Percentiles rank a stretch among this genome's conserved stretches.
These are phyloP conservation scores for Cryptococcus sp. DNA, from an alignment of 1,284 basidiomycete species.

Conservation along the genomic window DNA sequence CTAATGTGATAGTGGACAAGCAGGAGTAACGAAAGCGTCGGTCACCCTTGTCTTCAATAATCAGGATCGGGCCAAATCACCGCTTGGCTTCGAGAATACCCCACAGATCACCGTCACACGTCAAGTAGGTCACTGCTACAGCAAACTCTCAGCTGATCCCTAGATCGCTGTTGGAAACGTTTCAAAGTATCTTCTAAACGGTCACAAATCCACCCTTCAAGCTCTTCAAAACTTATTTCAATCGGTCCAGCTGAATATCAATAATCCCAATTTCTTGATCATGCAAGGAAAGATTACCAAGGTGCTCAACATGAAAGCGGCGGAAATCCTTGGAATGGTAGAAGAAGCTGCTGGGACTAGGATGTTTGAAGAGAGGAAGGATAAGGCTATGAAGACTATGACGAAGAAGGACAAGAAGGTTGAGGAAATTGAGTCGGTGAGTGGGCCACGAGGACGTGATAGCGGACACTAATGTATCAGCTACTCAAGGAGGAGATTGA, in stretches of 20 bases:
- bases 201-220: conserved; percentile 88
- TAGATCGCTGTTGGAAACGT: conserved; percentile 89
- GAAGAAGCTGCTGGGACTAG: conserved; percentile 98
- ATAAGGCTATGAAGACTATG: conserved; percentile 96
- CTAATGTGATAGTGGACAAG: conserved; percentile 74
- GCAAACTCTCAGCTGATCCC: neutral
- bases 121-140: conserved; percentile 59
- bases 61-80: conserved; percentile 82
- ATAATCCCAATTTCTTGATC: conserved; percentile 99
- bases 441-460: conserved; percentile 14
- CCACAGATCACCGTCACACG: conserved; percentile 94
- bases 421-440: conserved; percentile 70
- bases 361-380: conserved; percentile 99
- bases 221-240: conserved; percentile 91
- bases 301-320: conserved; percentile 97
- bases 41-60: conserved; percentile 99
- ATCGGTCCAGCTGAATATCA: conserved; percentile 97
- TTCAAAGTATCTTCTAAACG: conserved; percentile 96
- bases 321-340: conserved; percentile 97
- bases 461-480: conserved; percentile 19
- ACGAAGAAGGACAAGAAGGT: conserved; percentile 96
- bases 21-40: conserved; percentile 93
- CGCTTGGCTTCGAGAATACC: conserved; percentile 74
- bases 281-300: conserved; percentile 98
- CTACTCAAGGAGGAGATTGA: conserved; percentile 86